A percentile compares a stretch with the other conserved stretches of the same genome.
Conservation (phyloP, 768 basidiomycete species). For the Gloeopeniophorella convolvens region DNA sequence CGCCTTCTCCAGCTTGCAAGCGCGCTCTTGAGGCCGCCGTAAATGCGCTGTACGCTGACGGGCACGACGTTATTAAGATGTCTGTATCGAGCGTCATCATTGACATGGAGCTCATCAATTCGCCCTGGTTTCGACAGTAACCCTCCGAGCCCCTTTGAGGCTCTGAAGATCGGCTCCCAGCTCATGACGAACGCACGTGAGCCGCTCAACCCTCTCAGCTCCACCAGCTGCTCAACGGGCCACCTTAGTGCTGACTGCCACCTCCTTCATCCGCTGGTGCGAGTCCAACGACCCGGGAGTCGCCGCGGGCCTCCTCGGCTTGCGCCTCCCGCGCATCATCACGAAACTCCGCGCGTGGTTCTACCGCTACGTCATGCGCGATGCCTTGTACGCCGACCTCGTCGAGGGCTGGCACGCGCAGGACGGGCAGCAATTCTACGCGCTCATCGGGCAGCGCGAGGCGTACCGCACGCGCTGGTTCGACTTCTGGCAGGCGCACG, state of each 20-base stretch:
- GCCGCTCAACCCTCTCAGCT: constrained; percentile 21
- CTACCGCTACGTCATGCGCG: constrained; percentile 43
- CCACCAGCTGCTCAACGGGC: background rate
- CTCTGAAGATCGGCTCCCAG: constrained; percentile 44
- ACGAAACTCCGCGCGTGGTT: constrained; percentile 46
- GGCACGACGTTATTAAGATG: constrained; percentile 51
- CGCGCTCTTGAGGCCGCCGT: constrained; percentile 47
- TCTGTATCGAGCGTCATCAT: too few relatives aligned
- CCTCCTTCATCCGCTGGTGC: constrained; percentile 19
- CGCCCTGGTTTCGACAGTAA: constrained; percentile 23
- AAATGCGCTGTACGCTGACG: constrained; percentile 36
- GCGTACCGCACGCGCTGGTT: constrained; percentile 37
- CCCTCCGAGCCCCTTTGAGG: constrained; percentile 46
- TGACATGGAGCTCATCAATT: background rate
- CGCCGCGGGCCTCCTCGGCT: constrained; percentile 32
- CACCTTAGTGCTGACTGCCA: constrained; percentile 26
- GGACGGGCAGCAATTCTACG: constrained; percentile 43
- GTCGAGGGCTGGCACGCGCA: constrained; percentile 45
- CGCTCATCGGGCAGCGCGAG: constrained; percentile 40
- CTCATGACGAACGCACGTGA: constrained; percentile 47
- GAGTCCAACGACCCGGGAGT: constrained; percentile 49
- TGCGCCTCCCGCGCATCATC: constrained; percentile 42
- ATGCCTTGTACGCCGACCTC: constrained; percentile 47
- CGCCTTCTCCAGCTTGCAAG: constrained; percentile 51
- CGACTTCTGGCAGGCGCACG: constrained; percentile 35